Percentiles rank a stretch among this genome's conserved stretches.
These are phyloP conservation scores for Tephrocybe sp. DNA, from an alignment of 768 basidiomycete species.

Conservation along the genomic window DNA sequence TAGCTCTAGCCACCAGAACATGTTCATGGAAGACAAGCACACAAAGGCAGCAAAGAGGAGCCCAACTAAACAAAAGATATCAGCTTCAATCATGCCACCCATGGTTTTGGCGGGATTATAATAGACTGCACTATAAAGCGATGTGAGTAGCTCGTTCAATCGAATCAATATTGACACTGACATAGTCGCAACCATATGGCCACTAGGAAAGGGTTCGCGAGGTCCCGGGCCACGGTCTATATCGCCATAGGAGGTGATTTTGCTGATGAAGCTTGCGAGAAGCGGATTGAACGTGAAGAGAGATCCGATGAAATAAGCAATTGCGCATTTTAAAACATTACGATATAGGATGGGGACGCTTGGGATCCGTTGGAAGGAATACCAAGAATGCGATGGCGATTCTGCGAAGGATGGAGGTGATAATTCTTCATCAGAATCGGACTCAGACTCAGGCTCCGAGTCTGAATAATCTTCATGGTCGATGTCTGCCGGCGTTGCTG, in stretches of 20 bases:
- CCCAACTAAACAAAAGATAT: slow-evolving; percentile 72
- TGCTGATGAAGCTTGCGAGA: slow-evolving; percentile 67
- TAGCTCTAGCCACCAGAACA: slow-evolving; percentile 78
- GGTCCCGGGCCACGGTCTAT: slow-evolving; percentile 33
- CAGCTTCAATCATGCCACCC: slow-evolving; percentile 91
- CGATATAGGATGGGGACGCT: slow-evolving; percentile 49
- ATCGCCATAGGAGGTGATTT: slow-evolving; percentile 44
- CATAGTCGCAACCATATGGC: slow-evolving; percentile 94
- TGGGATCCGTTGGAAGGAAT: slow-evolving; percentile 25
- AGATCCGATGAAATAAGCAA: slow-evolving; percentile 88
- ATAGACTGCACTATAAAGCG: slow-evolving; percentile 62
- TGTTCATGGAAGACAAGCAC: slow-evolving; percentile 70
- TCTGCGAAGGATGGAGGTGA: slow-evolving; percentile 4
- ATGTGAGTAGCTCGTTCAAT: neutral
- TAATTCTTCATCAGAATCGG: slow-evolving; percentile 7
- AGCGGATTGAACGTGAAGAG: slow-evolving; percentile 88
- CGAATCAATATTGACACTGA: slow-evolving; percentile 34
- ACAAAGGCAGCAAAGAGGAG: slow-evolving; percentile 70
- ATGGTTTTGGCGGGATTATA: slow-evolving; percentile 93
- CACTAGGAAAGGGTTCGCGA: slow-evolving; percentile 66
- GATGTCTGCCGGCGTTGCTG: slow-evolving; percentile 5
- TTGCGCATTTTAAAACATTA: slow-evolving; percentile 86
- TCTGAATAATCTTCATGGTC: slow-evolving; percentile 22
- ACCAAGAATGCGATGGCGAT: slow-evolving; percentile 11
- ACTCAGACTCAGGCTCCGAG: slow-evolving; percentile 12